Evolutionary conservation across 495 filamentous ascomycete species (phyloP).

Genomic region (Penicillium macrosclerotiorum): DNA sequence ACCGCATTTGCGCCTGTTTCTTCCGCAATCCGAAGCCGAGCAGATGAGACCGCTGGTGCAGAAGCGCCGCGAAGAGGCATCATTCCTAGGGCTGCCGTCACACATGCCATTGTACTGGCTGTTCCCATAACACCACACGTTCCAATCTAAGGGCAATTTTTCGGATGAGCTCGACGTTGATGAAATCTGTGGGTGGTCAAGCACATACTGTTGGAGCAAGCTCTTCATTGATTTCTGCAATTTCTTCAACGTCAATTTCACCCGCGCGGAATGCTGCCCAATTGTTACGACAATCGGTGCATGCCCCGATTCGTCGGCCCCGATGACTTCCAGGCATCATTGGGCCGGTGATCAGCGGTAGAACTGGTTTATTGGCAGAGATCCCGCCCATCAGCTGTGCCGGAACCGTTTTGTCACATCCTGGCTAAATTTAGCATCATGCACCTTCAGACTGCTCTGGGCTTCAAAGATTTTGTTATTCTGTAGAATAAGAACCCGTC

Average conservation of each 20-base stretch:
- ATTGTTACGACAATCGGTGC: slow-evolving; percentile 66
- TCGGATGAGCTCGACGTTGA: too few relatives aligned
- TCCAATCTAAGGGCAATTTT: slow-evolving; percentile 54
- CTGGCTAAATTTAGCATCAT: too few relatives aligned
- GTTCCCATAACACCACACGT: slow-evolving; percentile 73
- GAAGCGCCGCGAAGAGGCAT: slow-evolving; percentile 62
- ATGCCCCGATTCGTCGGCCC: slow-evolving; percentile 59
- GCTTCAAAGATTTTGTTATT: too few relatives aligned
- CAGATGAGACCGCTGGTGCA: slow-evolving; percentile 63
- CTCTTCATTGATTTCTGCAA: slow-evolving; percentile 63
- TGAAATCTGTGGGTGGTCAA: too few relatives aligned
- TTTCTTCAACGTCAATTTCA: slow-evolving; percentile 63
- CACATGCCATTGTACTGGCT: slow-evolving; percentile 67
- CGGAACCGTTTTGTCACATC: slow-evolving; percentile 68
- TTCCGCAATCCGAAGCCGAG: slow-evolving; percentile 62
- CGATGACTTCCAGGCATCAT: slow-evolving; percentile 66
- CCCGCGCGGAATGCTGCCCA: slow-evolving; percentile 64
- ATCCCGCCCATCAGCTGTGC: slow-evolving; percentile 70
- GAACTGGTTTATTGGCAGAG: slow-evolving; percentile 64
- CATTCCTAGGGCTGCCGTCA: slow-evolving; percentile 60
- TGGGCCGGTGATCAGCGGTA: slow-evolving; percentile 62
- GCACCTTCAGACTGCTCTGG: too few relatives aligned
- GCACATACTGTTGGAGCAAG: slow-evolving; percentile 60
- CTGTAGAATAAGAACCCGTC: too few relatives aligned
- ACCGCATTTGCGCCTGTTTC: slow-evolving; percentile 60